phyloP scores from a whole-genome alignment of 2,329 filamentous ascomycete species.

The Diaporthe aspalathi region DNA sequence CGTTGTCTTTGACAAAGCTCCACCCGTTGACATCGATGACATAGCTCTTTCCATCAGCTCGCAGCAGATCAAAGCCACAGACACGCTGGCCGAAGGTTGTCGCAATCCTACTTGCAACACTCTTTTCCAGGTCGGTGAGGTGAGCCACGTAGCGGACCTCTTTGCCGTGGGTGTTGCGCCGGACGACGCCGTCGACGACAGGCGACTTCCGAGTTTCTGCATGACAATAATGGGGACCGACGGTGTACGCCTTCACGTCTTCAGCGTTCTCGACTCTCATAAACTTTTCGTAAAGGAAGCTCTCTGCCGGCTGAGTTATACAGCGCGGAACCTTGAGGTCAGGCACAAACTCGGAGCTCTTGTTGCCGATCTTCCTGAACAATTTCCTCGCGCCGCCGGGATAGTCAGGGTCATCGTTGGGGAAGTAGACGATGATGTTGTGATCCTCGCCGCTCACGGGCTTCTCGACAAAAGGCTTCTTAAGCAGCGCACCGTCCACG shows the following conservation, averaged over 20 bases:
- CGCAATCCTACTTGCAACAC: slow-evolving; percentile 90
- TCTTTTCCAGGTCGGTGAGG: slow-evolving; percentile 81
- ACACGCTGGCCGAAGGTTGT: slow-evolving; percentile 93
- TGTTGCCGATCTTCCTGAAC: slow-evolving; percentile 98
- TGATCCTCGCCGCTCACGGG: slow-evolving; percentile 98
- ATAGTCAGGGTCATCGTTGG: slow-evolving; percentile 77
- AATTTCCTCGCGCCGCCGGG: slow-evolving; percentile 86
- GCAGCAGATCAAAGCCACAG: slow-evolving; percentile 93
- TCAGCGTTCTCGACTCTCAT: slow-evolving; percentile 96
- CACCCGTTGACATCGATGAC: slow-evolving; percentile 99
- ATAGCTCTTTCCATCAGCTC: slow-evolving; percentile 89
- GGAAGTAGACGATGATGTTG: slow-evolving; percentile 98
- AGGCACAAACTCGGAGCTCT: slow-evolving; percentile 93
- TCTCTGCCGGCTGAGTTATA: slow-evolving; percentile 82
- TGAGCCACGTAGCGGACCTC: slow-evolving; percentile 95
- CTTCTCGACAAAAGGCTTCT: slow-evolving; percentile 98
- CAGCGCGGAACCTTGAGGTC: slow-evolving; percentile 81
- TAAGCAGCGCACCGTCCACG: slow-evolving; percentile 84
- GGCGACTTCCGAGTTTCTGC: slow-evolving; percentile 97
- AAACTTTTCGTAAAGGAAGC: slow-evolving; percentile 97
- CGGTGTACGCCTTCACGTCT: slow-evolving; percentile 98
- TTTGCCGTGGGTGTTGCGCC: slow-evolving; percentile 96
- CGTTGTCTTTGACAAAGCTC: slow-evolving; percentile 99
- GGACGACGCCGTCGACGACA: slow-evolving; percentile 94
- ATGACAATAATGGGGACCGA: slow-evolving; percentile 92